phyloP scores from a whole-genome alignment of 306 rosid species.

The Biancaea sappan region DNA sequence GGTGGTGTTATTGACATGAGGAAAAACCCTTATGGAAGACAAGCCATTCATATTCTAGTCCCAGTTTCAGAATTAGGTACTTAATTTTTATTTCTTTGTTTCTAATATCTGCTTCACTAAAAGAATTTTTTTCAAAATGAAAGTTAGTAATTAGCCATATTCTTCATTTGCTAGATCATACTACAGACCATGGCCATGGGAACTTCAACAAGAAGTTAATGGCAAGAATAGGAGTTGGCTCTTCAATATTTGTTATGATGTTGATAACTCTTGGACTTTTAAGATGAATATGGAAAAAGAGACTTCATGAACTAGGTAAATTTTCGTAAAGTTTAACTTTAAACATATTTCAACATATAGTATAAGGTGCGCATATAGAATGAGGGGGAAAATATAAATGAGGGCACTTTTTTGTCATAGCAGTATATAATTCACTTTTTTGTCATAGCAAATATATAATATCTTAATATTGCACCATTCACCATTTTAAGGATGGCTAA shows the following conservation, averaged over 20 bases:
- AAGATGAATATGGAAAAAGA: slow-evolving; percentile 5
- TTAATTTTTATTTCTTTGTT: background rate
- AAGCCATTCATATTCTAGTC: slow-evolving; percentile 26
- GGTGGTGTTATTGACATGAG: background rate
- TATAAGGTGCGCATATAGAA: background rate
- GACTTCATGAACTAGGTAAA: background rate
- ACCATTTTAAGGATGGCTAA: background rate
- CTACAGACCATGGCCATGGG: background rate
- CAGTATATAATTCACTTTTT: no score
- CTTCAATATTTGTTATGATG: background rate
- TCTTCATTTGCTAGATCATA: background rate
- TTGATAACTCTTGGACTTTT: background rate
- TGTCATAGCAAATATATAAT: no score
- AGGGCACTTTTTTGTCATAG: no score
- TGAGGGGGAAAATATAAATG: background rate
- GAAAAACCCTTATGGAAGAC: background rate
- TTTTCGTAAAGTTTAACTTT: background rate
- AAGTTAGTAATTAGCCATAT: background rate
- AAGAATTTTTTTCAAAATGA: background rate
- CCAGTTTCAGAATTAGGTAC: slow-evolving; percentile 40
- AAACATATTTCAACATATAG: background rate
- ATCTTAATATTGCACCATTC: no score
- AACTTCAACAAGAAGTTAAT: background rate
- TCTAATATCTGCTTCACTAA: background rate
- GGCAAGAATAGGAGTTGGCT: background rate